Evolutionary conservation across 129 eudicot species (phyloP).

Genomic region (Logfia minima): DNA sequence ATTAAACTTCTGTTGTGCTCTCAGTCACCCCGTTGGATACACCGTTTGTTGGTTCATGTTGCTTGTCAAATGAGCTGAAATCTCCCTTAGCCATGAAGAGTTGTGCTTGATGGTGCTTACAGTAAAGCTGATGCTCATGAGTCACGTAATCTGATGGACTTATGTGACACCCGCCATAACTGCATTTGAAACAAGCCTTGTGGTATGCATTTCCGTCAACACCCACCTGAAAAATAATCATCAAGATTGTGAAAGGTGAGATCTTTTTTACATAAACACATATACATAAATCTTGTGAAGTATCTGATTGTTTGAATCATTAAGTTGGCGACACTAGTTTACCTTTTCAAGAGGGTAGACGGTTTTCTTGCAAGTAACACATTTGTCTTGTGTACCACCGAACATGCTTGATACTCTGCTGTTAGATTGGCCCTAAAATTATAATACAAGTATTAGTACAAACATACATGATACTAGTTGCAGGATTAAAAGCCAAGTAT

Average conservation of each 20-base stretch:
- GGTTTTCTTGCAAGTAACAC: conserved; percentile 71
- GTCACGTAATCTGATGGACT: conserved; percentile 68
- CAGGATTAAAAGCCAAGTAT: background rate
- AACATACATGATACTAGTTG: background rate
- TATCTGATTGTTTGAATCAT: conserved; percentile 22
- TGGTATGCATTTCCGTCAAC: conserved; percentile 69
- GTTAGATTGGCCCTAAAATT: conserved; percentile 53
- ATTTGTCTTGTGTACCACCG: conserved; percentile 73
- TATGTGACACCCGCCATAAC: conserved; percentile 67
- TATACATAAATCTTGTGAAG: background rate
- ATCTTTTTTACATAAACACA: background rate
- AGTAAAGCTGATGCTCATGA: conserved; percentile 66
- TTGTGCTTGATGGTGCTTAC: conserved; percentile 67
- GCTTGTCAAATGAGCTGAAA: conserved; percentile 56
- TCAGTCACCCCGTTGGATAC: conserved; percentile 47
- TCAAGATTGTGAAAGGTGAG: conserved; percentile 11
- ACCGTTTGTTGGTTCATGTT: conserved; percentile 29
- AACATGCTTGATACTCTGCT: conserved; percentile 62
- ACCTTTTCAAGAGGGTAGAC: conserved; percentile 79
- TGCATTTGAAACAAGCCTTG: conserved; percentile 59
- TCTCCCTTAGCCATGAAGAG: conserved; percentile 67
- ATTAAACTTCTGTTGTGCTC: conserved; percentile 40
- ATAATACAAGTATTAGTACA: conserved; percentile 15
- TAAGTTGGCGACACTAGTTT: background rate
- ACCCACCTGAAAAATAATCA: conserved; percentile 51